These are phyloP conservation scores for Pleurotus sapidus DNA, from an alignment of 768 basidiomycete genomes.

Conservation along the genomic window DNA sequence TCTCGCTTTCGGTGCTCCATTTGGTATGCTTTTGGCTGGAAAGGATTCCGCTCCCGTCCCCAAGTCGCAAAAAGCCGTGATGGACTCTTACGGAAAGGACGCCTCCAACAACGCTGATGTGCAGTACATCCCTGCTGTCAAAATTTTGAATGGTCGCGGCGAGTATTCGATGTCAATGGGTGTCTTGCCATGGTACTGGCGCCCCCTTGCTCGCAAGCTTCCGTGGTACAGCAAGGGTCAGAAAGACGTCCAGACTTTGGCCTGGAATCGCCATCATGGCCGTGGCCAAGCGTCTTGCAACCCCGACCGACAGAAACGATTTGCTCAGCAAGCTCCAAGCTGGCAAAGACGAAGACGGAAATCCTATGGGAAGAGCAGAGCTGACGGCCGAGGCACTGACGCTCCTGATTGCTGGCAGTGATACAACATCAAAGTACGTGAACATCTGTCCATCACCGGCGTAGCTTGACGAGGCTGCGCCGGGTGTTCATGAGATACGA, in stretches of 20 bases:
- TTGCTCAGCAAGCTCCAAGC: conserved; percentile 78
- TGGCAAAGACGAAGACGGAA: conserved; percentile 76
- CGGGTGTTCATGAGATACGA: background rate
- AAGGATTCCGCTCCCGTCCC: conserved; percentile 74
- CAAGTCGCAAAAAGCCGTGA: conserved; percentile 48
- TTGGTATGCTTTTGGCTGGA: conserved; percentile 80
- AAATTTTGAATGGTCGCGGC: conserved; percentile 85
- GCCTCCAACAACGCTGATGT: conserved; percentile 36
- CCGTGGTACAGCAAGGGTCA: conserved; percentile 78
- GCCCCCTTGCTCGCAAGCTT: conserved; percentile 57
- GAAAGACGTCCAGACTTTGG: conserved; percentile 65
- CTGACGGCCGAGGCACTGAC: conserved; percentile 88
- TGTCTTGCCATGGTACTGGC: conserved; percentile 67
- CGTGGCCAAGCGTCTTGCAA: conserved; percentile 63
- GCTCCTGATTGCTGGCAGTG: conserved; percentile 84
- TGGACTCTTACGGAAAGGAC: conserved; percentile 52
- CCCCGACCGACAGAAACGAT: conserved; percentile 73
- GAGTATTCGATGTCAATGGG: conserved; percentile 87
- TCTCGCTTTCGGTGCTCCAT: conserved; percentile 83
- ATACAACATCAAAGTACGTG: conserved; percentile 89
- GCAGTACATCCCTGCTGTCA: conserved; percentile 70
- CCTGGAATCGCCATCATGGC: conserved; percentile 81
- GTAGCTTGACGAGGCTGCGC: background rate
- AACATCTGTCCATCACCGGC: background rate
- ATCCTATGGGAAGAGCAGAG: conserved; percentile 77